Base-by-base conservation (phyloP, 345 rosid genomes). In the Aquilaria yunnanensis region DNA sequence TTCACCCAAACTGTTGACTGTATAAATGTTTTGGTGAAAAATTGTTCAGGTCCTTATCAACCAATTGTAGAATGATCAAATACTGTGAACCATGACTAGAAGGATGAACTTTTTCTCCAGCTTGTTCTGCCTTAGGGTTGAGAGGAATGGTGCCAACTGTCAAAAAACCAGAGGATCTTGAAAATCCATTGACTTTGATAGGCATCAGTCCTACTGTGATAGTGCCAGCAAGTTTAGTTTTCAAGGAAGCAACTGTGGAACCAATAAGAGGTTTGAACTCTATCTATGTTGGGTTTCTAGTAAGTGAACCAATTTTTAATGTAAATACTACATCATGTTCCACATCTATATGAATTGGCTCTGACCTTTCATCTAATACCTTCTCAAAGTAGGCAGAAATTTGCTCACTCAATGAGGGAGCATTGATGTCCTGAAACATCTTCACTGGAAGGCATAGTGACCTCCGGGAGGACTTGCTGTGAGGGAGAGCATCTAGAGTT, bases 201-300 rank as follows among this genome's bases (percentile, higher is more conserved):
- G 90, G 85, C 79, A 85, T 62, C 45, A 90, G 81, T 61, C 97
- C 94, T 8, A 84, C 83, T 2, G 84, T 89, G 55, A 86, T 77
- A 41, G 74, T 70, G 52, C 65, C 80, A 48, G 12, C 60, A 32
- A 60, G n/a, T 23, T 49, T 75, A 61, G 71, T 46, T 32, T 57
- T 41, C 14, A 47, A 2, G 59, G 60, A 61, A 66, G 74, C 31
- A 47, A 61, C 47, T 3, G 37, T 55, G n/a, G 67, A 50, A 63
- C 68, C 65, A 10, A 62, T 41, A 54, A 53, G 14, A 2, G 65
- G 30, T 65, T 72, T 51, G 11, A 64, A 68, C 54, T 68, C 70
- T 0, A 55, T 67, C 57, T 51, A 63, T 64, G 63, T 79, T 2
- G 78, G 71, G 47, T 77, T 75, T 61, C 72, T 67, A 47, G 74